Percentiles rank a stretch among this genome's conserved stretches.
phyloP scores from a whole-genome alignment of 371 early-diverging fungal species.

The Nematocida minor region DNA sequence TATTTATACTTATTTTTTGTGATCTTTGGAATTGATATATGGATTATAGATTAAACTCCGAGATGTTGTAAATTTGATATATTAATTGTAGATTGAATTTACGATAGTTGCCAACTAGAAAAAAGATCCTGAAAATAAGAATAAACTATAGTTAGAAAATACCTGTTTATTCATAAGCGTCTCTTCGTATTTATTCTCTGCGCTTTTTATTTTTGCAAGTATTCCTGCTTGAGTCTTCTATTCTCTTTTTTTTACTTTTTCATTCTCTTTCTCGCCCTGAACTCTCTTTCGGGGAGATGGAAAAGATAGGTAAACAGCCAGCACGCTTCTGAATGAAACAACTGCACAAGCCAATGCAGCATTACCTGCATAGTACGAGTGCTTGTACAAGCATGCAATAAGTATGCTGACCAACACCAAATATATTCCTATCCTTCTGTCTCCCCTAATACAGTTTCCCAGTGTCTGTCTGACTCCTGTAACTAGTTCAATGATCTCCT shows the following conservation, averaged over 20 bases:
- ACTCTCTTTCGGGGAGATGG: slow-evolving; percentile 31
- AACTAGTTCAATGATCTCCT: slow-evolving; percentile 59
- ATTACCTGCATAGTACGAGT: neutral
- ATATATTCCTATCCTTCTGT: slow-evolving; percentile 8
- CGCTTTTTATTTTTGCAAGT: neutral
- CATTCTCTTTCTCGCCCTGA: neutral
- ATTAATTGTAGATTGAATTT: no score
- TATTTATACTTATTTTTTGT: no score
- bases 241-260: neutral
- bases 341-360: neutral
- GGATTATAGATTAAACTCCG: no score
- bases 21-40: no score
- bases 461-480: slow-evolving; percentile 41
- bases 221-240: neutral
- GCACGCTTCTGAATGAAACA: neutral
- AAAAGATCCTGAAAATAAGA: no score
- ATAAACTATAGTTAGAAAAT: no score
- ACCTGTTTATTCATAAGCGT: neutral
- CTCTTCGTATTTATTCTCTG: neutral
- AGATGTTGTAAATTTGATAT: no score
- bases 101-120: no score
- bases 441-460: slow-evolving; percentile 50
- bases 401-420: neutral
- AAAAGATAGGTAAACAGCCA: neutral
- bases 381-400: neutral